Evolutionary conservation across 2,329 filamentous ascomycete species (phyloP), one percentile per base, ranked within the genome.

Genomic region (Helotiales sp.): DNA sequence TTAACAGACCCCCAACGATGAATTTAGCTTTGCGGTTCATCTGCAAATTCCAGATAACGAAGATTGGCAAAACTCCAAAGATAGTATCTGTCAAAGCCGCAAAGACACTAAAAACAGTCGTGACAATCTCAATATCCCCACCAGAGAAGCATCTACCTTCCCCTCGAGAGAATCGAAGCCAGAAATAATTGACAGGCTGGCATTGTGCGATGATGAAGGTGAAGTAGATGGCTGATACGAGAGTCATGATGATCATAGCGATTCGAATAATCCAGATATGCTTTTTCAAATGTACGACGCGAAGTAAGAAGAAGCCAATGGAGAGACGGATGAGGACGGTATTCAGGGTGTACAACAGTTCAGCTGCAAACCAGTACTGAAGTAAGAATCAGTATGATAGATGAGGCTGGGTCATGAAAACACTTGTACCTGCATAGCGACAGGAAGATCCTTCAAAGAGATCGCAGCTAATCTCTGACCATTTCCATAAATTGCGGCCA

Each of bases 261-360:
- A 31, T 27, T 13, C 24, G 25, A 24, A 63, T 63, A 15, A 38
- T 55, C 44, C 50, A 59, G 9, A 54, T 22, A 17, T 61, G 54
- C 13, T 9, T 5, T 17, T 55, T 60, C 1, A n/a, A 15, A 3
- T 31, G 33, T 36, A 48, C 48, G 34, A 61, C 57, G n/a, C 61
- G 48, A 10, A 59, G 40, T 2, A 64, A 55, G 42, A 61, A 63
- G 52, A 57, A 59, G n/a, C 59, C 62, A 22, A 64, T 51, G n/a
- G 57, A 64, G 8, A 64, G 56, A 10, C 62, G 62, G 33, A 62
- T 63, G n/a, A 63, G 49, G 19, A 61, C 40, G 3, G 55, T 54
- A 5, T 60, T 64, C 15, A 56, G 12, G n/a, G 54, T 57, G 44
- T 61, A 60, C 24, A 61, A 55, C 3, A 63, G 22, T 30, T 61